Evolutionary conservation across 179 eudicot species (phyloP).

Genomic region (Silene noctiflora): DNA sequence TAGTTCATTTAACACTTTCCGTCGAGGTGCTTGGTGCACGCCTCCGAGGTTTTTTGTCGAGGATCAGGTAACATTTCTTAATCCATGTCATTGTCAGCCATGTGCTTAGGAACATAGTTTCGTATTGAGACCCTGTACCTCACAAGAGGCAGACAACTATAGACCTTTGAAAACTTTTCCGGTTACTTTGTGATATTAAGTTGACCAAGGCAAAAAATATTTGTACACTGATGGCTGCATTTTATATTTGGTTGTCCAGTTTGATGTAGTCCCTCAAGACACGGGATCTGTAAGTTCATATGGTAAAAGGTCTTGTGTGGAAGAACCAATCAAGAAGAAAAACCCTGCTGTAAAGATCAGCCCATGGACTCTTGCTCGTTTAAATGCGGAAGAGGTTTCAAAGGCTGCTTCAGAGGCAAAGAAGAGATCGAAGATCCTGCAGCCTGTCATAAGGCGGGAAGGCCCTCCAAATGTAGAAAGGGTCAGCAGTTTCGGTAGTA

Average conservation of each 20-base stretch:
- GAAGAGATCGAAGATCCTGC: slow-evolving; percentile 81
- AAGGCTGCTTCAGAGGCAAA: slow-evolving; percentile 94
- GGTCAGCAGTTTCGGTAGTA: slow-evolving; percentile 59
- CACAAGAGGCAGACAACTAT: too few relatives aligned
- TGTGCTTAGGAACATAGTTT: neutral
- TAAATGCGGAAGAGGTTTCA: slow-evolving; percentile 89
- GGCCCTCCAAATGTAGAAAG: slow-evolving; percentile 39
- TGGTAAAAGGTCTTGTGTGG: slow-evolving; percentile 56
- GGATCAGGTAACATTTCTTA: slow-evolving; percentile 64
- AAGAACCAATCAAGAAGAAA: slow-evolving; percentile 75
- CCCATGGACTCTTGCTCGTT: slow-evolving; percentile 92
- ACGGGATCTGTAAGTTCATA: slow-evolving; percentile 82
- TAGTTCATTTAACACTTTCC: slow-evolving; percentile 83
- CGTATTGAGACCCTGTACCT: too few relatives aligned
- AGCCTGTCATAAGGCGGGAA: slow-evolving; percentile 57
- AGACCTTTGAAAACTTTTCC: neutral
- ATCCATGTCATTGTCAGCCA: neutral
- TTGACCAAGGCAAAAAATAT: too few relatives aligned
- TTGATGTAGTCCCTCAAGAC: slow-evolving; percentile 90
- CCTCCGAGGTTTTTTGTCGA: slow-evolving; percentile 93
- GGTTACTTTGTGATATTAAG: too few relatives aligned
- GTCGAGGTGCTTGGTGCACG: slow-evolving; percentile 93
- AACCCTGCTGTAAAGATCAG: slow-evolving; percentile 88
- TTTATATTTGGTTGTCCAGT: slow-evolving; percentile 40
- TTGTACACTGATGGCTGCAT: neutral